Evolutionary conservation across 2,329 filamentous ascomycete genomes (phyloP).

Genomic region (Truncatella angustata): DNA sequence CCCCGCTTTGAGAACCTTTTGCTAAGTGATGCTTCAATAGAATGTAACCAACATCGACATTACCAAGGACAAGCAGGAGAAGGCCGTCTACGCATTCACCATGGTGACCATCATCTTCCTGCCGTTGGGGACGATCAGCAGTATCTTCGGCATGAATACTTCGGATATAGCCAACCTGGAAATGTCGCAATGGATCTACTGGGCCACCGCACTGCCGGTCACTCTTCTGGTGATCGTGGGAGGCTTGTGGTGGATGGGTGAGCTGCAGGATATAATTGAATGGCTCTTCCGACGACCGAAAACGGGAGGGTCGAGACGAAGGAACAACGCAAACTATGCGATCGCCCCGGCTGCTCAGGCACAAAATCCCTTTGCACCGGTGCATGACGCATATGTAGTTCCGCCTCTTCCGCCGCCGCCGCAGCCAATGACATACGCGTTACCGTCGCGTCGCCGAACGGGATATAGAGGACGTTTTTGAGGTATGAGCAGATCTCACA

Average conservation of each 20-base stretch:
- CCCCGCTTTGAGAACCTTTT: not conserved
- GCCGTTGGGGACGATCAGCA: constrained; percentile 32
- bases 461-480: too few species aligned
- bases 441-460: too few species aligned
- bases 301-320: not conserved
- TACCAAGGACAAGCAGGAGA: constrained; percentile 19
- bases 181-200: constrained; percentile 48
- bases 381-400: too few species aligned
- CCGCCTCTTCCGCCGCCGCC: too few species aligned
- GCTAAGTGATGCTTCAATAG: not conserved
- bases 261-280: not conserved
- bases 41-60: constrained; percentile 9
- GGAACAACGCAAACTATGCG: not conserved
- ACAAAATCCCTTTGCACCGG: too few species aligned
- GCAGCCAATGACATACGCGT: too few species aligned
- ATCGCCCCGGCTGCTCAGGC: not conserved
- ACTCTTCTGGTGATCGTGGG: constrained; percentile 17
- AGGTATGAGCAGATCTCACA: too few species aligned
- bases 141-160: constrained; percentile 51
- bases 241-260: not conserved
- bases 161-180: constrained; percentile 48
- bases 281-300: not conserved
- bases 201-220: constrained; percentile 46
- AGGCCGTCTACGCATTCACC: constrained; percentile 33
- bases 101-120: constrained; percentile 39